phyloP scores from a whole-genome alignment of 768 basidiomycete species.

The Russula lepida region DNA sequence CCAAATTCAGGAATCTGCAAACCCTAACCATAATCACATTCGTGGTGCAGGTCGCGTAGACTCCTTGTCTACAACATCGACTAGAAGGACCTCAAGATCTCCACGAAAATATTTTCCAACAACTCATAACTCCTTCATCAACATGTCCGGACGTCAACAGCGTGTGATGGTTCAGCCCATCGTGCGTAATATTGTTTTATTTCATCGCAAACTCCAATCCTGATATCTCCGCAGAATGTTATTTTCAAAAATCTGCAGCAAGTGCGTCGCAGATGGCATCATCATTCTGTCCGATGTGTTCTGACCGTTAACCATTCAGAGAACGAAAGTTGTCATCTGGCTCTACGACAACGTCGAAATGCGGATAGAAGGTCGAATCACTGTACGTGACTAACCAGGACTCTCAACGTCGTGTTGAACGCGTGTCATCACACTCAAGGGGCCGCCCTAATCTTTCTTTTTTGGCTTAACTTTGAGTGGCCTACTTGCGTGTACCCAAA shows the following conservation, averaged over 20 bases:
- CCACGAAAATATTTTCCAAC: not conserved
- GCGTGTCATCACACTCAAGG: slow-evolving; percentile 29
- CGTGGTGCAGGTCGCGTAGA: not conserved
- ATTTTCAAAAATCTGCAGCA: slow-evolving; percentile 97
- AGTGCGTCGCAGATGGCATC: slow-evolving; percentile 31
- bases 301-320: slow-evolving; percentile 35
- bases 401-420: slow-evolving; percentile 34
- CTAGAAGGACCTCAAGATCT: not conserved
- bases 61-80: not conserved
- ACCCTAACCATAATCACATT: slow-evolving; percentile 10
- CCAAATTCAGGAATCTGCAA: slow-evolving; percentile 2
- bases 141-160: slow-evolving; percentile 87
- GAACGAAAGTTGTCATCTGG: slow-evolving; percentile 85
- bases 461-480: not conserved
- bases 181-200: slow-evolving; percentile 44
- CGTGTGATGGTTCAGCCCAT: slow-evolving; percentile 99
- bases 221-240: slow-evolving; percentile 57
- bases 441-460: slow-evolving; percentile 23
- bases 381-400: slow-evolving; percentile 52
- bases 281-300: slow-evolving; percentile 10
- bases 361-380: slow-evolving; percentile 92
- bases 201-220: slow-evolving; percentile 13
- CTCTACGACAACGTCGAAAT: slow-evolving; percentile 95
- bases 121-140: slow-evolving; percentile 24
- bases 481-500: not conserved